A percentile compares a stretch with the other conserved stretches of the same genome.
These are phyloP conservation scores for Aureobasidium musti DNA, from an alignment of 2,329 filamentous ascomycete species.

Conservation along the genomic window DNA sequence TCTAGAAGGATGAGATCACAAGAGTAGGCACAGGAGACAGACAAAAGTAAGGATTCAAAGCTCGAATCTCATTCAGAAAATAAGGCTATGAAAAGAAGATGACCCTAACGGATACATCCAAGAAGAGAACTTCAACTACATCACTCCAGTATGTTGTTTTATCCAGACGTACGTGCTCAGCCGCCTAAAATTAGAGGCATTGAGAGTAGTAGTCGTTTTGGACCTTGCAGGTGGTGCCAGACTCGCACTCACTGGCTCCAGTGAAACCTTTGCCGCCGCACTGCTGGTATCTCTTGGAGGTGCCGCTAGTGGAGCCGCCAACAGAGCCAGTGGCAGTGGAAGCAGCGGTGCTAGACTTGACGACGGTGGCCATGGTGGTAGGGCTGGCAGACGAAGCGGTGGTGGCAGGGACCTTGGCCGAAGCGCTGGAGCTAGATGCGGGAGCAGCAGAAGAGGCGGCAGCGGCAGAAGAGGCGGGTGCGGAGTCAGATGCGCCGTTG, in stretches of 20 bases:
- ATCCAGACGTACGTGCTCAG: not conserved
- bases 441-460: constrained; percentile 32
- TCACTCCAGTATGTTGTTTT: not conserved
- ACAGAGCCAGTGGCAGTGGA: not conserved
- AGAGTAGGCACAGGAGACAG: not conserved
- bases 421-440: constrained; percentile 3
- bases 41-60: not conserved
- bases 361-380: not conserved
- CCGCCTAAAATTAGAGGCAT: constrained; percentile 35
- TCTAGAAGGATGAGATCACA: too few relatives aligned
- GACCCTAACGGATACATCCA: not conserved
- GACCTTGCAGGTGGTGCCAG: constrained; percentile 41
- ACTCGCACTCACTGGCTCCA: constrained; percentile 41
- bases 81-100: not conserved
- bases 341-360: not conserved
- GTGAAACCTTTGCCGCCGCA: constrained; percentile 44
- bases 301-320: constrained; percentile 1
- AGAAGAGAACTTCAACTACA: not conserved
- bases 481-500: not conserved
- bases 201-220: constrained; percentile 45
- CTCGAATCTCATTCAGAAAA: not conserved
- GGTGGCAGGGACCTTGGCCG: constrained; percentile 7
- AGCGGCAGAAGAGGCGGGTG: constrained; percentile 30
- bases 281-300: constrained; percentile 36
- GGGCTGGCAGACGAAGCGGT: not conserved